phyloP scores from a whole-genome alignment of 1,139 yeast genomes.

The Blastobotrys proliferans region DNA sequence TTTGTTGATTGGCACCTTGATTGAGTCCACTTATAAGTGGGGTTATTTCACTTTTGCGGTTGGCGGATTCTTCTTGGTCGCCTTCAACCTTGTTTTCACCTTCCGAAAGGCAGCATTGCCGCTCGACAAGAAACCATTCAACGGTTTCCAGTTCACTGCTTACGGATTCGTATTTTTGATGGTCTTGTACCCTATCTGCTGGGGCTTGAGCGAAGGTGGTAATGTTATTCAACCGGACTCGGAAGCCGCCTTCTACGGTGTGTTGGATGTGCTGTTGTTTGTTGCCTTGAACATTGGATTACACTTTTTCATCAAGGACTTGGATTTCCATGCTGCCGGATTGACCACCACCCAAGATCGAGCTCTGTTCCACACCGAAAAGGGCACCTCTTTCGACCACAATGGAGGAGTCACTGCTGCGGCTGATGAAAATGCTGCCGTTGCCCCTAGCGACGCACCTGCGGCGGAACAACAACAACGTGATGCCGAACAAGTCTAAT shows the following conservation, averaged over 20 bases:
- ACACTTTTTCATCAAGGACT: constrained; percentile 19
- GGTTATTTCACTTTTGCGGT: constrained; percentile 50
- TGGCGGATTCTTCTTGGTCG: constrained; percentile 28
- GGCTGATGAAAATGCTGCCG: background rate
- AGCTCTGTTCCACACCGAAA: constrained; percentile 27
- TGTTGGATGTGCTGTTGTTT: constrained; percentile 46
- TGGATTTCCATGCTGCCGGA: constrained; percentile 24
- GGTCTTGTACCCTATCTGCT: constrained; percentile 51
- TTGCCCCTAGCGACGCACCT: constrained; percentile 2
- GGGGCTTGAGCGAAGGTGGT: constrained; percentile 70
- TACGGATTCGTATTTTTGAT: constrained; percentile 39
- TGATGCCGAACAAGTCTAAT: background rate
- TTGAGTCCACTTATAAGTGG: constrained; percentile 61
- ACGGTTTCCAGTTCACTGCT: constrained; percentile 15
- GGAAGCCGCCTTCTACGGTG: constrained; percentile 64
- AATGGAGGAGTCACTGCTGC: constrained; percentile 1
- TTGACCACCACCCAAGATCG: constrained; percentile 17
- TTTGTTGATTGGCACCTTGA: constrained; percentile 51
- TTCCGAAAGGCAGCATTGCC: constrained; percentile 22
- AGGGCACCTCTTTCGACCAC: constrained; percentile 11
- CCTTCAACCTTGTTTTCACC: constrained; percentile 22
- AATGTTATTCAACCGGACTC: constrained; percentile 60
- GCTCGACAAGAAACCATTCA: constrained; percentile 14
- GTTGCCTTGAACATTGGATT: constrained; percentile 38
- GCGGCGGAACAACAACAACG: constrained; percentile 3